A percentile compares a stretch with the other conserved stretches of the same genome.
phyloP scores from a whole-genome alignment of 192 early-diverging fungal genomes.

The Podila minutissima region DNA sequence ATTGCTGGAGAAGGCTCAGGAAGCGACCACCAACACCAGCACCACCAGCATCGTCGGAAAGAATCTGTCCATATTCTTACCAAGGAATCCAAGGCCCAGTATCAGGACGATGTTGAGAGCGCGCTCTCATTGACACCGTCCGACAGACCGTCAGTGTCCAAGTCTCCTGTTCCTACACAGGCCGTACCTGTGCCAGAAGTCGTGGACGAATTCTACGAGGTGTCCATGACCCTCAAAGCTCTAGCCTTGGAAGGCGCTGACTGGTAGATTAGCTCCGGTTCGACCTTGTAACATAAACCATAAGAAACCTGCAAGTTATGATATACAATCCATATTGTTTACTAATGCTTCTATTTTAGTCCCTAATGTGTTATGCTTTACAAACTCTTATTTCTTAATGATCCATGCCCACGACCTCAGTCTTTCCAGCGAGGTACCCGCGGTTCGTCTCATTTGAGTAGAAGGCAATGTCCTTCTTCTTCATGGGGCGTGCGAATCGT shows the following conservation, averaged over 20 bases:
- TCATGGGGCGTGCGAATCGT: constrained; percentile 72
- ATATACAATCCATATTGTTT: too few species aligned
- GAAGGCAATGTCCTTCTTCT: constrained; percentile 67
- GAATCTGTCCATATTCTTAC: background rate
- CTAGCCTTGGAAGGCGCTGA: constrained; percentile 45
- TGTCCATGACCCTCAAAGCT: constrained; percentile 41
- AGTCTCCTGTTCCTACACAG: background rate
- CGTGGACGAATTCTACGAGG: constrained; percentile 47
- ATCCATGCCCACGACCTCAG: constrained; percentile 48
- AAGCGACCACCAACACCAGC: background rate
- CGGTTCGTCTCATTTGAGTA: constrained; percentile 76
- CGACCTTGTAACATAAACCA: too few species aligned
- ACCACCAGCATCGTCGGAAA: background rate
- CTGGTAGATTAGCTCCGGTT: constrained; percentile 10
- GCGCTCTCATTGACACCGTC: background rate
- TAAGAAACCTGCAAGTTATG: too few species aligned
- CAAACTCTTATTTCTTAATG: constrained; percentile 9
- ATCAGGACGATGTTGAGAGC: background rate
- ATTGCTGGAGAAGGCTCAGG: background rate
- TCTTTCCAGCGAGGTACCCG: constrained; percentile 75
- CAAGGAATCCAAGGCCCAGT: background rate
- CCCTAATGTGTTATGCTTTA: background rate
- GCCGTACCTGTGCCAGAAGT: constrained; percentile 8
- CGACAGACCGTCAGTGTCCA: background rate
- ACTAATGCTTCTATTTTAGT: background rate